Evolutionary conservation across 2,329 filamentous ascomycete genomes (phyloP).

Genomic region (Colletotrichum eleusines): DNA sequence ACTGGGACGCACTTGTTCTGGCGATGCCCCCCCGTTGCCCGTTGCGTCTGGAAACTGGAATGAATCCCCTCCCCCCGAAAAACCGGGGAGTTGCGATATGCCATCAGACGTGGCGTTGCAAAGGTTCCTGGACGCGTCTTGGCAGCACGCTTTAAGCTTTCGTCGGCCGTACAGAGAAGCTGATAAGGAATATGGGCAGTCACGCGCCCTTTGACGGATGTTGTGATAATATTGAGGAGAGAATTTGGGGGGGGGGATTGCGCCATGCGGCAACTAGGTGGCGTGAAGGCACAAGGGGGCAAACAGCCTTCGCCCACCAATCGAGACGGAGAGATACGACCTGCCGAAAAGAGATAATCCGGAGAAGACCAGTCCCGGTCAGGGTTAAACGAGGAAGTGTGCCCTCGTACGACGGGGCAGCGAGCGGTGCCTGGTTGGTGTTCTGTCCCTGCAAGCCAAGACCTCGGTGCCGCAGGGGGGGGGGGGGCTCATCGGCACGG

Average conservation of each 20-base stretch:
- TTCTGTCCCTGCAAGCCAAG: constrained; percentile 18
- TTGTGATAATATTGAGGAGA: no score
- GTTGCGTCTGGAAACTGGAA: not conserved
- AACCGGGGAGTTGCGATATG: not conserved
- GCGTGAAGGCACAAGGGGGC: not conserved
- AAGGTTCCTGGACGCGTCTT: constrained; percentile 24
- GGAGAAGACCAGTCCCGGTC: constrained; percentile 24
- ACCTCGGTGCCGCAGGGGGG: constrained; percentile 11
- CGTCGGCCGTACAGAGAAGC: not conserved
- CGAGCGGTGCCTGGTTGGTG: not conserved
- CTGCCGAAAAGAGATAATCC: constrained; percentile 31
- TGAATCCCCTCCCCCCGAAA: no score
- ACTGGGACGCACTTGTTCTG: not conserved
- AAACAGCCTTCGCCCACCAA: not conserved
- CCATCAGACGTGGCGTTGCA: constrained; percentile 15
- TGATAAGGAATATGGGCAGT: constrained; percentile 5
- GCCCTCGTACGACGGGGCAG: constrained; percentile 19
- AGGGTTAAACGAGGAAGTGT: not conserved
- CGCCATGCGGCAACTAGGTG: constrained; percentile 12
- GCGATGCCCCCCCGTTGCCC: not conserved
- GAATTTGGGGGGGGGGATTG: constrained; percentile 13
- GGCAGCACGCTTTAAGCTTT: constrained; percentile 13
- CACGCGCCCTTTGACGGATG: constrained; percentile 27
- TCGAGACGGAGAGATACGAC: constrained; percentile 14
- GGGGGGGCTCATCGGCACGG: not conserved